Percentiles rank a stretch among this genome's conserved stretches.
phyloP scores from a whole-genome alignment of 345 rosid genomes.

The Gynandropsis gynandra region DNA sequence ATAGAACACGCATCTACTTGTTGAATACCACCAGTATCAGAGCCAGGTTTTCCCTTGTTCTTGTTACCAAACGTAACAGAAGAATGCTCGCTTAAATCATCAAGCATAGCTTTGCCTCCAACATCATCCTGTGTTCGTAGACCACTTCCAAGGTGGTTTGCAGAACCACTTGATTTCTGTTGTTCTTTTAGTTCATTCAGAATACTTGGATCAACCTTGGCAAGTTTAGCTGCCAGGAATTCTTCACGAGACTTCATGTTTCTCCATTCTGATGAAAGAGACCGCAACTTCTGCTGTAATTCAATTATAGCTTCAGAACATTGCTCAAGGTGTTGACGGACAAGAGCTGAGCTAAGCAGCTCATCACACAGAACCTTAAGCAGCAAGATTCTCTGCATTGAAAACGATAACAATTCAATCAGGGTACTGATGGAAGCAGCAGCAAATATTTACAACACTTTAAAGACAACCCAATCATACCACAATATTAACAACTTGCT shows the following conservation, averaged over 20 bases:
- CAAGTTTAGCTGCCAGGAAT: slow-evolving; percentile 46
- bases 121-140: slow-evolving; percentile 25
- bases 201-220: slow-evolving; percentile 38
- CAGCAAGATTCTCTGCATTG: slow-evolving; percentile 72
- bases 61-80: slow-evolving; percentile 26
- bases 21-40: slow-evolving; percentile 26
- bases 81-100: slow-evolving; percentile 23
- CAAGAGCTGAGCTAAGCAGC: slow-evolving; percentile 65
- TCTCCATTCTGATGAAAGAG: slow-evolving; percentile 58
- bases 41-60: slow-evolving; percentile 18
- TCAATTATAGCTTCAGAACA: slow-evolving; percentile 67
- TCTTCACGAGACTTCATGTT: slow-evolving; percentile 66
- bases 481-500: background rate
- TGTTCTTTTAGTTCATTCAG: slow-evolving; percentile 36
- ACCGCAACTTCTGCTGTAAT: slow-evolving; percentile 82
- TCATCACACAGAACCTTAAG: slow-evolving; percentile 88
- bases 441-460: slow-evolving; percentile 6
- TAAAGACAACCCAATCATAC: background rate
- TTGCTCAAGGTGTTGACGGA: slow-evolving; percentile 91
- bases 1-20: slow-evolving; percentile 25
- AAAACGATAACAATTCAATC: slow-evolving; percentile 16
- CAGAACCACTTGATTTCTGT: slow-evolving; percentile 14
- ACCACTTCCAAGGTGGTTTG: slow-evolving; percentile 23
- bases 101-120: slow-evolving; percentile 25
- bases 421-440: slow-evolving; percentile 12